Evolutionary conservation across 352 stramenopile genomes (phyloP).

Genomic region (Globisporangium iwayamae): DNA sequence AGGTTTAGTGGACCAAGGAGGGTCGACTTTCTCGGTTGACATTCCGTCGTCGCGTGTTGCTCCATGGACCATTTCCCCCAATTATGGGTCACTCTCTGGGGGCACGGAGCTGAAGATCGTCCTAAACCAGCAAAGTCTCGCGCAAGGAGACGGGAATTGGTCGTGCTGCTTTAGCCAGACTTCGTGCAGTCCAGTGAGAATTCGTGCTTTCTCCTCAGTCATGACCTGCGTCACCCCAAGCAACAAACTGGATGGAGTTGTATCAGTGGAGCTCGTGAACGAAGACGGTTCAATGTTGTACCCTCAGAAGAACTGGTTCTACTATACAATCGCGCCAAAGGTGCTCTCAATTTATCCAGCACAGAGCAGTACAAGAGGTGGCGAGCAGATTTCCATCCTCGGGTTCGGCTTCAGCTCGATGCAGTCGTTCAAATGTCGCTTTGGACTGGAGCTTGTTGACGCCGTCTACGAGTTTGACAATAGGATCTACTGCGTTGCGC

Average conservation of each 20-base stretch:
- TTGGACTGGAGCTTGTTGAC: slow-evolving; percentile 20
- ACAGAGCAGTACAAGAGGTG: slow-evolving; percentile 17
- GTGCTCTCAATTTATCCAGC: slow-evolving; percentile 23
- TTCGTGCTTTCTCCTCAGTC: neutral
- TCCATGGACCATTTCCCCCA: slow-evolving; percentile 27
- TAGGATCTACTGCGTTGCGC: slow-evolving; percentile 25
- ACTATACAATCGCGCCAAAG: slow-evolving; percentile 23
- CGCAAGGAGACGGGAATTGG: slow-evolving; percentile 16
- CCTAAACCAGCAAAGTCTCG: neutral
- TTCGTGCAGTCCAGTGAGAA: slow-evolving; percentile 20
- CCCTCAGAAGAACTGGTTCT: slow-evolving; percentile 30
- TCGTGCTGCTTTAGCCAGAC: slow-evolving; percentile 35
- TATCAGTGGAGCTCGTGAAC: slow-evolving; percentile 20
- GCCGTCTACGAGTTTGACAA: slow-evolving; percentile 26
- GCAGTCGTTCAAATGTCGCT: slow-evolving; percentile 23
- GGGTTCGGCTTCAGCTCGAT: slow-evolving; percentile 27
- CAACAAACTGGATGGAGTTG: slow-evolving; percentile 16
- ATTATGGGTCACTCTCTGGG: slow-evolving; percentile 14
- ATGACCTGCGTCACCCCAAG: slow-evolving; percentile 21
- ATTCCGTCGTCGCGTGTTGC: neutral
- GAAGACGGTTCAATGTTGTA: neutral
- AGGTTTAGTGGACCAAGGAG: slow-evolving; percentile 8
- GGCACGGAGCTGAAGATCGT: slow-evolving; percentile 13
- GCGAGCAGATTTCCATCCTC: slow-evolving; percentile 22
- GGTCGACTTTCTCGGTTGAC: slow-evolving; percentile 4